These are phyloP conservation scores for Krasilnikovozyma curviuscula DNA, from an alignment of 768 basidiomycete genomes.

Conservation along the genomic window DNA sequence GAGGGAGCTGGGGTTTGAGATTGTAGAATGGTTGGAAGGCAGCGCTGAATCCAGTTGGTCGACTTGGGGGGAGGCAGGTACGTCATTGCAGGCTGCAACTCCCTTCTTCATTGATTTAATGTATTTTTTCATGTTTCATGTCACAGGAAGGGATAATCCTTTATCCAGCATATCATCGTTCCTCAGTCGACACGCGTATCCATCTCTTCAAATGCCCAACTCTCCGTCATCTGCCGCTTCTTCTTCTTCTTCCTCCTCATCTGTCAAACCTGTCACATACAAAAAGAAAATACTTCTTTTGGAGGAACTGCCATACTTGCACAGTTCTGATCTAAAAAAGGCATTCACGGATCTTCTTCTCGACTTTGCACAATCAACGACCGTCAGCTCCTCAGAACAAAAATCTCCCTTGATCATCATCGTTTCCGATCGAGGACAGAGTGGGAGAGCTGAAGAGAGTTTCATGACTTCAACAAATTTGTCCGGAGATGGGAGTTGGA, in stretches of 20 bases:
- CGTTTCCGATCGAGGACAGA: slow-evolving; percentile 58
- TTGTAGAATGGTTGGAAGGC: slow-evolving; percentile 68
- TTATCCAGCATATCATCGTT: slow-evolving; percentile 53
- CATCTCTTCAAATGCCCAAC: slow-evolving; percentile 15
- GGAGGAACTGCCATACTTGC: slow-evolving; percentile 78
- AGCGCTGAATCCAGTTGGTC: slow-evolving; percentile 45
- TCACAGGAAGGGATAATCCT: no score
- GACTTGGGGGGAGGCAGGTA: no score
- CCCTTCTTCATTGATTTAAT: no score
- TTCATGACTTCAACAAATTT: slow-evolving; percentile 35
- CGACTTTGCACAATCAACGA: slow-evolving; percentile 31
- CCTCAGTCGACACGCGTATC: slow-evolving; percentile 34
- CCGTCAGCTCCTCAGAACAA: slow-evolving; percentile 19
- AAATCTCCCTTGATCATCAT: slow-evolving; percentile 56
- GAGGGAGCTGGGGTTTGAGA: slow-evolving; percentile 51
- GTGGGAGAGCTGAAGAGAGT: slow-evolving; percentile 41
- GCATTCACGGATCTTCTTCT: slow-evolving; percentile 55
- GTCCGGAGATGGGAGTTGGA: slow-evolving; percentile 41
- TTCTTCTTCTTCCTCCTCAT: slow-evolving; percentile 28
- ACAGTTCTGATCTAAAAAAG: slow-evolving; percentile 46
- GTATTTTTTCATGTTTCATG: no score
- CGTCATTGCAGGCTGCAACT: no score
- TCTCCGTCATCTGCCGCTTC: slow-evolving; percentile 39
- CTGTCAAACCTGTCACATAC: slow-evolving; percentile 11
- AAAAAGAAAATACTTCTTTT: slow-evolving; percentile 42